Conservation (phyloP, 129 eudicot genomes). For the Arctium minus region DNA sequence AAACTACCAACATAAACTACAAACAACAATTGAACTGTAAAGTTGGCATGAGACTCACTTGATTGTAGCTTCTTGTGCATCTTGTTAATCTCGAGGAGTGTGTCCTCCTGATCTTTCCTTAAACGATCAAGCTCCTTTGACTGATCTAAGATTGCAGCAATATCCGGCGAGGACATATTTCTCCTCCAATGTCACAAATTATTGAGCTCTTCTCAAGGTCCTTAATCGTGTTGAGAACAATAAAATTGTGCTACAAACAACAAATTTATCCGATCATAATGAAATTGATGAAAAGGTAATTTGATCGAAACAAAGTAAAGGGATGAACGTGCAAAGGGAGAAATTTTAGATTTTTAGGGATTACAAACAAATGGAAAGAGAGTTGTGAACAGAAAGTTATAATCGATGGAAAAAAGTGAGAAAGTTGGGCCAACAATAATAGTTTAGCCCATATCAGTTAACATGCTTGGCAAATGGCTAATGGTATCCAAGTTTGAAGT, state of each 20-base stretch:
- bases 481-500: neutral
- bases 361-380: neutral
- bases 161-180: slow-evolving; percentile 64
- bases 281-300: neutral
- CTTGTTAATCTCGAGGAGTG: slow-evolving; percentile 75
- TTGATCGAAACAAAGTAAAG: neutral
- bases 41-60: slow-evolving; percentile 34
- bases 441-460: neutral
- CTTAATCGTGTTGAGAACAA: slow-evolving; percentile 4
- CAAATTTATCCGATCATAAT: neutral
- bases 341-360: neutral
- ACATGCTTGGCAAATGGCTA: slow-evolving; percentile 5
- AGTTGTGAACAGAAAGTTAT: neutral
- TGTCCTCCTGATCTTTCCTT: slow-evolving; percentile 78
- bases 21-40: neutral
- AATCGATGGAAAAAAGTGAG: neutral
- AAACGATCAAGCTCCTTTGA: slow-evolving; percentile 90
- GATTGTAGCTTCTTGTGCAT: slow-evolving; percentile 78
- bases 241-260: neutral
- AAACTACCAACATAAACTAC: neutral
- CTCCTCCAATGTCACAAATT: slow-evolving; percentile 3
- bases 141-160: slow-evolving; percentile 58
- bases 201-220: slow-evolving; percentile 12
- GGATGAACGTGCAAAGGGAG: neutral
- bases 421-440: neutral